Evolutionary conservation across 1,284 basidiomycete genomes (phyloP), one percentile per base, ranked within the genome.

Genomic region (Ganoderma lingzhi): DNA sequence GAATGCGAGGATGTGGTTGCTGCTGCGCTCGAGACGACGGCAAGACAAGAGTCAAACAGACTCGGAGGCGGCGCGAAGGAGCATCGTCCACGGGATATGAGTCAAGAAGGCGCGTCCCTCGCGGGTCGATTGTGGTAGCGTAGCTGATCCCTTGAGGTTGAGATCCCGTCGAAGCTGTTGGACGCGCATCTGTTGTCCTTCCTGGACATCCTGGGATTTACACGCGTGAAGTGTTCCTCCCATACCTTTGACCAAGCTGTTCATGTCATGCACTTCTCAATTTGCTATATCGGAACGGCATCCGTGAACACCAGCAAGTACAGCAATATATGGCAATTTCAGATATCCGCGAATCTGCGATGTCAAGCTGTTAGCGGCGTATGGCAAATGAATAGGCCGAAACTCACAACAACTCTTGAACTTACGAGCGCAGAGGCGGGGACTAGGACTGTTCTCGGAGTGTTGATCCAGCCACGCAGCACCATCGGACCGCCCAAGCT

Each of bases 1-100:
- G 70, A 71, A 70, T 70, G 68, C 68, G 59, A 68, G 68, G 64
- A 70, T 62, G 63, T 48, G 58, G 62, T 62, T 64, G 68, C 64
- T 64, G 68, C 64, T 68, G 70, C 67, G 70, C 64, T 35, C 65
- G 60, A 61, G 62, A 60, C 63, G 32, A 41, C 58, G 53, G 62
- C 48, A 63, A 58, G 64, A 69, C 67, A 63, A 67, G 65, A 69
- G 66, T 64, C 64, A 68, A 64, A 41, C 58, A 41, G 64, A 66
- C 42, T 64, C 58, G 62, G 56, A 42, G 44, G 67, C 35, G 53
- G 28, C 59, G 62, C 62, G 45, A 53, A 45, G 39, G 23, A 32
- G 39, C 62, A 51, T 66, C 62, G 35, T 69, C 69, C 66, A 60
- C 35, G 63, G 65, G 67, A 61, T 37, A 35, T 70, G 71, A 73